phyloP scores from a whole-genome alignment of 257 asterid genomes.

The Galeopsis tetrahit region DNA sequence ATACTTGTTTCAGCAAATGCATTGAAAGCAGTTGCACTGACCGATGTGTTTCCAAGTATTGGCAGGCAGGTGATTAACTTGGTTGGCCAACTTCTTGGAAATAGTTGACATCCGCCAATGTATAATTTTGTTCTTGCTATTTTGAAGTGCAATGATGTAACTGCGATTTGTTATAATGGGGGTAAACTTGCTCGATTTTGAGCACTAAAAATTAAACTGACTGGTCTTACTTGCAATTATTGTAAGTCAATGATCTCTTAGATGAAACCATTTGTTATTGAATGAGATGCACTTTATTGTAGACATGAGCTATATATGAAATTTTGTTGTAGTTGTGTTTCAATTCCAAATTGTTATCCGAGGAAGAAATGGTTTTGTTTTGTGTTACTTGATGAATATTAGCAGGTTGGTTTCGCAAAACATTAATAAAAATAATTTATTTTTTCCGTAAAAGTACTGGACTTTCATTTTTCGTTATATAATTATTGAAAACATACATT shows the following conservation, averaged over 20 bases:
- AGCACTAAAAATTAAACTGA: conserved; percentile 34
- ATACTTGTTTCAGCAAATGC: conserved; percentile 66
- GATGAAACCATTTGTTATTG: conserved; percentile 33
- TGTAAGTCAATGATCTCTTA: conserved; percentile 24
- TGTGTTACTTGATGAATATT: too few species aligned
- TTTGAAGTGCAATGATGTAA: conserved; percentile 27
- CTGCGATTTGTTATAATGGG: conserved; percentile 34
- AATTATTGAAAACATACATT: too few species aligned
- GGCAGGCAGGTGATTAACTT: conserved; percentile 91
- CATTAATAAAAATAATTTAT: too few species aligned
- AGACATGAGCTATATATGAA: neutral
- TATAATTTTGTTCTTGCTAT: conserved; percentile 26
- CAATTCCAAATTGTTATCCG: too few species aligned
- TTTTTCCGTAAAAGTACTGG: too few species aligned
- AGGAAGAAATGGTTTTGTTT: too few species aligned
- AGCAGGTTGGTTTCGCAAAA: too few species aligned
- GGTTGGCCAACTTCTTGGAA: conserved; percentile 92
- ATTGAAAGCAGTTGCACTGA: conserved; percentile 78
- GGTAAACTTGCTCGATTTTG: conserved; percentile 23
- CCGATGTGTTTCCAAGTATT: conserved; percentile 87
- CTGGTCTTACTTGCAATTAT: conserved; percentile 27
- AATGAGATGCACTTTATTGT: neutral
- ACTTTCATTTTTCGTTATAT: too few species aligned
- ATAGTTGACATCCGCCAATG: conserved; percentile 51
- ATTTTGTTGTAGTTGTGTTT: neutral